Base-by-base conservation (phyloP, 768 basidiomycete species). In the Auriscalpium microsporum region DNA sequence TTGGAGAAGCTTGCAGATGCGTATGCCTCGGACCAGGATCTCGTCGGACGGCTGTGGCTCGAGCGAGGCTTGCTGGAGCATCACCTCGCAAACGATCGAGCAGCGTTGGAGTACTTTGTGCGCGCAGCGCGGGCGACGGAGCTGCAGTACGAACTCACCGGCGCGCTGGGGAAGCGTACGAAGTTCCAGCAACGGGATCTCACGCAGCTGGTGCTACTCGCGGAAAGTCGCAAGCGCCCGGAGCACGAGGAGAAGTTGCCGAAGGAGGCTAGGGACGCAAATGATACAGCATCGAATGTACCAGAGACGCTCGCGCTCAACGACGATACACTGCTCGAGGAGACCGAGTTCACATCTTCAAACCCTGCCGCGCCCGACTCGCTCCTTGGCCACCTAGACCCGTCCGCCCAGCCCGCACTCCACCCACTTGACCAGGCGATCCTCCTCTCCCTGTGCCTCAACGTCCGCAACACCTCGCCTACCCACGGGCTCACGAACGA, bases 261-360 rank as follows among this genome's bases (percentile, higher is more conserved):
- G 52, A 62, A 14, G 56, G 52, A 44, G 36, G 57, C 51, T 45
- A 53, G 34, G 48, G 58, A 54, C 21, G 35, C 49, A 21, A 48
- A 46, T 48, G 57, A 52, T 16, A 42, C 48, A 45, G 48, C 48
- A 37, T 56, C 56, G 34, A 56, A 49, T 52, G 62, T 92, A 28
- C 94, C 95, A n/a, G 83, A 90, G 68, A 84, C 87, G 4, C 70
- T 98, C 28, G 73, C 77, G 2, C 77, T 98, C 48, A 95, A 98
- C 68, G 96, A 98, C 69, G 96, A 99, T 69, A 98, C 94, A 0
- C 78, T 99, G 16, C 79, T 99, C 42, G 96, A 99, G 71, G 84
- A 88, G 62, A 98, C 95, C 1, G 80, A 88, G 64, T 99, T 91
- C 68, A 93, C 92, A 9, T 85, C 87, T 10, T 86, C 90, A 2